A percentile compares a stretch with the other conserved stretches of the same genome.
Evolutionary conservation across 2,329 filamentous ascomycete species (phyloP).

Genomic region (Diaporthe vaccinii): DNA sequence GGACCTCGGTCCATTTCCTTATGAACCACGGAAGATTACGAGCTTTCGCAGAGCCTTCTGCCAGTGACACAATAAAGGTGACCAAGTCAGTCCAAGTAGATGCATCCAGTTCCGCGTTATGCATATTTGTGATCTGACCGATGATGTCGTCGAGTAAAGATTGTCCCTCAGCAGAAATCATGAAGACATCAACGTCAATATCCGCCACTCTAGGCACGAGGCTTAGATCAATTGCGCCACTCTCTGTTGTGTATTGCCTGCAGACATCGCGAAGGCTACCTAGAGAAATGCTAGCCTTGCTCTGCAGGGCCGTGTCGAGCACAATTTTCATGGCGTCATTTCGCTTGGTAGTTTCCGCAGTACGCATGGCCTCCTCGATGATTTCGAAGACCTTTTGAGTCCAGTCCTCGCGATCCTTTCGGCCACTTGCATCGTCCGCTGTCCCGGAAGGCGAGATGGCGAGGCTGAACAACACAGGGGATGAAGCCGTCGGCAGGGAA

Average conservation of each 20-base stretch:
- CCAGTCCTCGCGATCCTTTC: slow-evolving; percentile 56
- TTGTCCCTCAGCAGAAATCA: slow-evolving; percentile 54
- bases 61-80: slow-evolving; percentile 58
- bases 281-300: slow-evolving; percentile 52
- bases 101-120: slow-evolving; percentile 39
- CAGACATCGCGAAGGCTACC: slow-evolving; percentile 59
- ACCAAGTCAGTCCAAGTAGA: slow-evolving; percentile 39
- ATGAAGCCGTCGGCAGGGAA: slow-evolving; percentile 52
- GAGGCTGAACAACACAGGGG: slow-evolving; percentile 61
- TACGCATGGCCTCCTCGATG: slow-evolving; percentile 48
- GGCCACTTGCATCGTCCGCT: slow-evolving; percentile 54
- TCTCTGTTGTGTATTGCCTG: slow-evolving; percentile 55
- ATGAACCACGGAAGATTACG: slow-evolving; percentile 62
- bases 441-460: slow-evolving; percentile 49
- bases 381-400: slow-evolving; percentile 53
- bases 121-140: slow-evolving; percentile 48
- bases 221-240: slow-evolving; percentile 56
- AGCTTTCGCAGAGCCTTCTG: slow-evolving; percentile 58
- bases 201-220: slow-evolving; percentile 57
- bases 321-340: slow-evolving; percentile 48
- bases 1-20: slow-evolving; percentile 60
- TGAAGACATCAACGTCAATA: slow-evolving; percentile 63
- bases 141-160: slow-evolving; percentile 57
- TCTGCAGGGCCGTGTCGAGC: slow-evolving; percentile 50
- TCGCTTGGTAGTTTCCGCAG: slow-evolving; percentile 42